Evolutionary conservation across 768 basidiomycete genomes (phyloP).

Genomic region (Russula brevipes): DNA sequence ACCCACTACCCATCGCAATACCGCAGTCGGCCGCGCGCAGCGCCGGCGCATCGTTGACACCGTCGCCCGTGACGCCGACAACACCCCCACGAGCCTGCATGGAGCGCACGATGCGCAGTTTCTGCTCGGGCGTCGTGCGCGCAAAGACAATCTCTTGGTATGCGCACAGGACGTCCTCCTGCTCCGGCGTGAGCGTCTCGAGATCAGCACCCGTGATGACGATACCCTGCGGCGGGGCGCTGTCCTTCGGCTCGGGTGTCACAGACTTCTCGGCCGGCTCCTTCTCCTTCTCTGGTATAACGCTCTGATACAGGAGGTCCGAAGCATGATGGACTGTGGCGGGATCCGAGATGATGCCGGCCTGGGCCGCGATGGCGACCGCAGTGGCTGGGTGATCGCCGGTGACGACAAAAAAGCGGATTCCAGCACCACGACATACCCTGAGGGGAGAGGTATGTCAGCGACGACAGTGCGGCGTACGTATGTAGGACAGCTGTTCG

Average conservation of each 20-base stretch:
- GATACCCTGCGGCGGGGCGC: constrained; percentile 32
- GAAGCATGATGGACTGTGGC: constrained; percentile 34
- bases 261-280: constrained; percentile 27
- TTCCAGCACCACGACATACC: constrained; percentile 50
- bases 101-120: constrained; percentile 56
- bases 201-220: constrained; percentile 40
- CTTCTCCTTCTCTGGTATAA: constrained; percentile 30
- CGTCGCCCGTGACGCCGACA: constrained; percentile 64
- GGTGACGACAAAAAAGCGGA: constrained; percentile 60
- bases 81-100: constrained; percentile 48
- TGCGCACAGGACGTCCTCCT: constrained; percentile 30
- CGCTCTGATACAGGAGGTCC: constrained; percentile 35
- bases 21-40: constrained; percentile 59
- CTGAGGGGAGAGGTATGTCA: constrained; percentile 16
- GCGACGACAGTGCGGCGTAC: background rate
- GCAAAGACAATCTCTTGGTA: constrained; percentile 56
- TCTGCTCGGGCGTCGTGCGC: constrained; percentile 59
- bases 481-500: background rate
- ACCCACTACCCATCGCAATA: constrained; percentile 52
- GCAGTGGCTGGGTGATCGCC: constrained; percentile 58
- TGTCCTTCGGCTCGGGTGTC: background rate
- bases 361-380: constrained; percentile 56
- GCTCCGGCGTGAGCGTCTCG: constrained; percentile 17
- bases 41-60: constrained; percentile 56
- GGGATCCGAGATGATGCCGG: constrained; percentile 48